Conservation (phyloP, 306 rosid species). For the Dryas alaskensis region DNA sequence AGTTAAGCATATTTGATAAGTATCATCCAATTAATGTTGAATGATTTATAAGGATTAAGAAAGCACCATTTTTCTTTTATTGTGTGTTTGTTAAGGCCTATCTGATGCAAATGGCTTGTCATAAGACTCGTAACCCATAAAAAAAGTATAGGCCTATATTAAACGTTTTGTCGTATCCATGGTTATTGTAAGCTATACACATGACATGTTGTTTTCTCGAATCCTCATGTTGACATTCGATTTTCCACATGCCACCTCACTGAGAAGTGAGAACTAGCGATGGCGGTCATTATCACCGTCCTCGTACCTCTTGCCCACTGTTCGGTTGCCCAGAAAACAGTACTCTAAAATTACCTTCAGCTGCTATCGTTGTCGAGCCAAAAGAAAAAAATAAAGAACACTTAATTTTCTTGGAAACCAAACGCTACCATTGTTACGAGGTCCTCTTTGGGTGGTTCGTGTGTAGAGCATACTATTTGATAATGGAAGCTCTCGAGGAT, state of each 20-base stretch:
- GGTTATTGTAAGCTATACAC: not conserved
- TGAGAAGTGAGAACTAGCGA: not conserved
- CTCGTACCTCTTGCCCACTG: not conserved
- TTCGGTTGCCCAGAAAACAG: not conserved
- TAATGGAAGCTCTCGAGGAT: constrained; percentile 17
- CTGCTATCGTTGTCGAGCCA: too few relatives aligned
- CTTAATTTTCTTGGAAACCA: not conserved
- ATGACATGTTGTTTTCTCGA: not conserved
- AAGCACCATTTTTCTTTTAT: too few relatives aligned
- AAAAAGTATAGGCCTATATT: too few relatives aligned
- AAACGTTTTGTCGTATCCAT: too few relatives aligned
- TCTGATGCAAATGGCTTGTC: too few relatives aligned
- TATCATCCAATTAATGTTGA: too few relatives aligned
- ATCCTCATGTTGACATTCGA: not conserved
- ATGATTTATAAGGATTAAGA: too few relatives aligned
- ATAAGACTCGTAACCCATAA: too few relatives aligned
- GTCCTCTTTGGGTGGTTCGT: not conserved
- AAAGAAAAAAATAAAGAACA: not conserved
- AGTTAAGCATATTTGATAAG: too few relatives aligned
- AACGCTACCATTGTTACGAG: not conserved
- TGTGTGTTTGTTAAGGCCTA: too few relatives aligned
- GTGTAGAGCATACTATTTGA: not conserved
- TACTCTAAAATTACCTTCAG: not conserved
- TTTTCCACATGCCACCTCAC: constrained; percentile 11
- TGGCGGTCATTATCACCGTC: not conserved